Base-by-base conservation (phyloP, 2,329 filamentous ascomycete species). In the Colletotrichum orchidophilum region DNA sequence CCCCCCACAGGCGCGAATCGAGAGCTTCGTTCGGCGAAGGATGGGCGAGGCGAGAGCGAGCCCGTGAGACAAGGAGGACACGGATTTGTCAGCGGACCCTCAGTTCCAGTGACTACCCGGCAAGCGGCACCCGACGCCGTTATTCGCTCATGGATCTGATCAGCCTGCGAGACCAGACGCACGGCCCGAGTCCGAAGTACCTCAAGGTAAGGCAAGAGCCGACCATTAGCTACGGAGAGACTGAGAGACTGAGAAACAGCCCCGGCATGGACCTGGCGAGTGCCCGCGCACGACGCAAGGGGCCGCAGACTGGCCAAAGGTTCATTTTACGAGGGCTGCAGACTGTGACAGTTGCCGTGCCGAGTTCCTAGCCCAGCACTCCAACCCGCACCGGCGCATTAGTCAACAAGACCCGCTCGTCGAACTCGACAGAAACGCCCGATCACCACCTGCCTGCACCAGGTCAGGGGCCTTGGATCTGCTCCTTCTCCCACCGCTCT, bases 361-460 rank as follows among this genome's bases (percentile, higher is more conserved):
- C 31, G 5, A 39, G 31, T 27, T 42, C n/a, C 39, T 46, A 46
- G 8, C 11, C n/a, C 39, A 46, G 11, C 35, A 31, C 21, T 68
- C 46, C 59, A 68, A 49, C 58, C 53, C 27, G 27, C 35, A 50
- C 24, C n/a, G 46, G 33, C 42, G 64, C 64, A 71, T 63, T 63
- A 63, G 64, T 63, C 58, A 71, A 71, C 58, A 33, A 54, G 64
- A 63, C 69, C 69, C 68, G 68, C 68, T 8, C 64, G 53, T 71
- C 69, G 69, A 68, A 71, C 52, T 71, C 13, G 69, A 68, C 64
- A 71, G 69, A 71, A 71, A 63, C 64, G 21, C 52, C 58, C 64
- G 63, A 63, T 68, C 52, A 46, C 69, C 69, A 50, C 35, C 42
- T 50, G 35, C 39, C 42, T 42, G 26, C 39, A 26, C 27, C 21